Evolutionary conservation across 148 eudicot genomes (phyloP).

Genomic region (Salicornia ramosissima): DNA sequence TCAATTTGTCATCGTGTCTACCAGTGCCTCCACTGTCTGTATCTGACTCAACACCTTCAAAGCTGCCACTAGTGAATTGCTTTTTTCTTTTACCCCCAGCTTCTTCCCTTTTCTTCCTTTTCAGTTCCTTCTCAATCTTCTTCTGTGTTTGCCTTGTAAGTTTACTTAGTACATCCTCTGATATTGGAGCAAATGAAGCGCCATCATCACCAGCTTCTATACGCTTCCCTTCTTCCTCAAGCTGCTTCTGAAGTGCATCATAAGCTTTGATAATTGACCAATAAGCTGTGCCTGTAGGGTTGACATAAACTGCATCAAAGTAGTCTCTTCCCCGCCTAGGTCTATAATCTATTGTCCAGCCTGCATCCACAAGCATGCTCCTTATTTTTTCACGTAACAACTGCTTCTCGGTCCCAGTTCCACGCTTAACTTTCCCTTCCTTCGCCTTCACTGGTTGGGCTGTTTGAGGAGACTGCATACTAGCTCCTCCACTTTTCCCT

Average conservation of each 20-base stretch:
- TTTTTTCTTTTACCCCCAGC: constrained; percentile 35
- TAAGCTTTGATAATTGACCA: constrained; percentile 98
- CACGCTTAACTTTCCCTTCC: constrained; percentile 64
- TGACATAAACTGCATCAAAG: constrained; percentile 87
- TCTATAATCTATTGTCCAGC: constrained; percentile 99
- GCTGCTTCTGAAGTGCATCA: constrained; percentile 88
- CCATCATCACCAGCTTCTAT: constrained; percentile 32
- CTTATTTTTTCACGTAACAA: constrained; percentile 75
- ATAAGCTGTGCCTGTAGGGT: constrained; percentile 81
- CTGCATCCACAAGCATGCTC: constrained; percentile 68
- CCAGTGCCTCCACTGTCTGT: constrained; percentile 45
- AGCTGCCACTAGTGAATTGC: constrained; percentile 28
- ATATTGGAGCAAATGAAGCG: constrained; percentile 54
- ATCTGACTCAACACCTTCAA: constrained; percentile 37
- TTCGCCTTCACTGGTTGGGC: constrained; percentile 40
- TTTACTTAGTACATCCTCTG: constrained; percentile 65
- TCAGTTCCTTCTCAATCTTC: constrained; percentile 77
- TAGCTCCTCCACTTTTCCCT: constrained; percentile 40
- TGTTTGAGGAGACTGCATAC: constrained; percentile 39
- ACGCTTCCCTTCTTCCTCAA: constrained; percentile 48
- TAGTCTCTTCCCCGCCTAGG: constrained; percentile 95
- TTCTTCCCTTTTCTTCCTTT: constrained; percentile 62
- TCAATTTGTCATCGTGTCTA: constrained; percentile 43
- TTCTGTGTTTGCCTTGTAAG: constrained; percentile 80
- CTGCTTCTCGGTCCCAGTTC: constrained; percentile 93